phyloP scores from a whole-genome alignment of 164 flowering plant species.

The Tetrastigma voinierianum region DNA sequence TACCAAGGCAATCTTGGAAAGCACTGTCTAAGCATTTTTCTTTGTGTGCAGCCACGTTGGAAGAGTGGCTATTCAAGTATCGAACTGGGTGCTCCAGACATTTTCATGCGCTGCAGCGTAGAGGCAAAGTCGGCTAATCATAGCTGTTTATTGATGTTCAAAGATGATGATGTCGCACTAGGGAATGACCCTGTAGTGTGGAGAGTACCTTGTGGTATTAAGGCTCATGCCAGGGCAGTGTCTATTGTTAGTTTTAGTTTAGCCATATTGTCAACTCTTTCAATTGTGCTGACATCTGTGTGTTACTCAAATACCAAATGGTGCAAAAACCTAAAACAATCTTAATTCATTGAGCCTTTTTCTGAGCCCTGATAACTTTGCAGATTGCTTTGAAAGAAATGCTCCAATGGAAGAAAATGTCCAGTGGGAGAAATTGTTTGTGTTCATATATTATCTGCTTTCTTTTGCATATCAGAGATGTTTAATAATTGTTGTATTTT shows the following conservation, averaged over 20 bases:
- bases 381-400: no score
- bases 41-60: slow-evolving; percentile 66
- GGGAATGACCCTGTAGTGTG: slow-evolving; percentile 31
- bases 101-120: slow-evolving; percentile 42
- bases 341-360: slow-evolving; percentile 8
- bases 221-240: slow-evolving; percentile 49
- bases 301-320: slow-evolving; percentile 15
- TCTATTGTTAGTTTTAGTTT: slow-evolving; percentile 56
- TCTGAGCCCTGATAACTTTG: background rate
- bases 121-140: slow-evolving; percentile 13
- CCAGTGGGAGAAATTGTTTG: no score
- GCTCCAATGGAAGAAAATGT: no score
- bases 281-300: slow-evolving; percentile 45
- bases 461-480: no score
- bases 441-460: no score
- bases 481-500: no score
- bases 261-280: slow-evolving; percentile 53
- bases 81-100: slow-evolving; percentile 52
- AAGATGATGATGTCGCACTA: slow-evolving; percentile 2
- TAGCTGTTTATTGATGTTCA: slow-evolving; percentile 30
- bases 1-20: background rate
- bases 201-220: slow-evolving; percentile 69
- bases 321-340: slow-evolving; percentile 19
- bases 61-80: slow-evolving; percentile 57
- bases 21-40: background rate